Base-by-base conservation (phyloP, 768 basidiomycete genomes). In the Zangia roseola region DNA sequence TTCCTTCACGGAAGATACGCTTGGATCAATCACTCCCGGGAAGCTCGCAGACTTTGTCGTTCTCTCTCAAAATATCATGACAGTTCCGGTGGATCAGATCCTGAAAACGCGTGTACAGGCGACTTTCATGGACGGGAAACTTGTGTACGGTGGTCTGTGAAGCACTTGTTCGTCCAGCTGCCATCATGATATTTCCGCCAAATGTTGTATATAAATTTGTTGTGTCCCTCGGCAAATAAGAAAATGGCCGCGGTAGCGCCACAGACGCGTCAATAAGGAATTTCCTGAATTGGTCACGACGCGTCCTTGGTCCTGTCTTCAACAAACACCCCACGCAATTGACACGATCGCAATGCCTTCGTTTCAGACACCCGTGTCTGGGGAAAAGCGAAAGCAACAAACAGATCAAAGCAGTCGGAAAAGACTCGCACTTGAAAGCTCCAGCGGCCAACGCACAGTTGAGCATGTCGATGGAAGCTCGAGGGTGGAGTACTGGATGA, bases 31-130 rank as follows among this genome's bases (percentile, higher is more conserved):
- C 33, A 77, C 79, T 34, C 67, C 76, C 2, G 91, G 92, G 16
- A 93, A 92, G 62, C 74, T 78, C 25, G 94, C 91, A 6, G 94
- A 97, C 67, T 89, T 85, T 56, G 84, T 88, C n/a, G 73, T 97
- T 14, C 75, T 94, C 50, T 87, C 88, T 6, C 81, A 81, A 52
- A 84, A 97, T 64, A 86, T 95, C 54, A 87, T 94, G 85, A 69
- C 69, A 13, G 67, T 92, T 12, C 74, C 81, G 3, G 64, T 65
- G 2, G 57, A 72, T 39, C 72, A 82, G 39, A 83, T 97, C 28
- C 74, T 94, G 24, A 60, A 72, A 17, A 86, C 90, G 6, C 75
- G 77, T 53, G 88, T 91, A 34, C 64, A 81, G 17, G 80, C 83
- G 6, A 94, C 92, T 23, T 82, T 86, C 45, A 81, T 97, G 7